These are phyloP conservation scores for Phytophthora chlamydospora DNA, from an alignment of 352 stramenopile genomes.

Conservation along the genomic window DNA sequence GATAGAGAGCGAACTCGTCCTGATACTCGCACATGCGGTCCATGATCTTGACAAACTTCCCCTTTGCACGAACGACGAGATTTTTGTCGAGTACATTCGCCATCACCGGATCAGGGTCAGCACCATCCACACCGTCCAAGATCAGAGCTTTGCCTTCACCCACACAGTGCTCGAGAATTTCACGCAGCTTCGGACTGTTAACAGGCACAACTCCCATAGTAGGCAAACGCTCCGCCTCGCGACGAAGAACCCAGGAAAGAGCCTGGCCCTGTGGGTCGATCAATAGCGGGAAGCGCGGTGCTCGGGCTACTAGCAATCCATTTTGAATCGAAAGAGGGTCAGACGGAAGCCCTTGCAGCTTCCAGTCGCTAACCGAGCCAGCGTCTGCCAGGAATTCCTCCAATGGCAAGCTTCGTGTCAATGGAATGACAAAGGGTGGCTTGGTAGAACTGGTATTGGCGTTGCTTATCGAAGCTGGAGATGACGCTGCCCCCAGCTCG, in stretches of 20 bases:
- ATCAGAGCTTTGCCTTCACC: constrained; percentile 88
- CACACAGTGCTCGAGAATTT: constrained; percentile 89
- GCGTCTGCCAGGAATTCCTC: constrained; percentile 80
- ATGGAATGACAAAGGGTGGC: constrained; percentile 53
- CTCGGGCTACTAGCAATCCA: constrained; percentile 85
- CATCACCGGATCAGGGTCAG: constrained; percentile 64
- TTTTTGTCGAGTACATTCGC: constrained; percentile 73
- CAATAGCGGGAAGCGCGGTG: constrained; percentile 80
- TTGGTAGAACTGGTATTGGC: constrained; percentile 14
- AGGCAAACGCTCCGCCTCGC: constrained; percentile 70
- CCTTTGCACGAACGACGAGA: constrained; percentile 63
- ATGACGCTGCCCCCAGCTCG: constrained; percentile 59
- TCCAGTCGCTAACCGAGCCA: constrained; percentile 89
- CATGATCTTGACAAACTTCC: constrained; percentile 71
- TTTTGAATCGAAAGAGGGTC: constrained; percentile 93
- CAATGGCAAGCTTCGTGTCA: constrained; percentile 65
- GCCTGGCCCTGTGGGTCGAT: constrained; percentile 93
- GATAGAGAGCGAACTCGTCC: constrained; percentile 69
- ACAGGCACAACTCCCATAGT: constrained; percentile 67
- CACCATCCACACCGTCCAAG: constrained; percentile 72
- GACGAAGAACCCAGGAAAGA: constrained; percentile 81
- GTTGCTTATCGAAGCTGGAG: constrained; percentile 3
- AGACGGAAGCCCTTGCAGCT: constrained; percentile 83
- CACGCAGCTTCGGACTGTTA: constrained; percentile 69
- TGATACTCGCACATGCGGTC: constrained; percentile 74